phyloP scores from a whole-genome alignment of 768 basidiomycete species.

The Nidularia pulvinata region DNA sequence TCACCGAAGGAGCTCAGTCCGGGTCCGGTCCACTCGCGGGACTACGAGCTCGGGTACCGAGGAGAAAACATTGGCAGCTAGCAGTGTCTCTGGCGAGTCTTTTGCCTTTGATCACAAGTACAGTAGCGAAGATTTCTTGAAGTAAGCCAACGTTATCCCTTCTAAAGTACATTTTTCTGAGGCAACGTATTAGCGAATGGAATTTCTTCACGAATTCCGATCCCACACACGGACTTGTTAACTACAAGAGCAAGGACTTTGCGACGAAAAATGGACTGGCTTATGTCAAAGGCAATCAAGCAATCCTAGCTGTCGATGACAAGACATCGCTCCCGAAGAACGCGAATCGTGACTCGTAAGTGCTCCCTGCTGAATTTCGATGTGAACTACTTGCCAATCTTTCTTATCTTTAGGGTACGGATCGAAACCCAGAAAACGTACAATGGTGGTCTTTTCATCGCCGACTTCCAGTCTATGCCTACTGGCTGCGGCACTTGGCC shows the following conservation, averaged over 20 bases:
- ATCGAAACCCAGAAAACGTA: slow-evolving; percentile 65
- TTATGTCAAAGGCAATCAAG: slow-evolving; percentile 57
- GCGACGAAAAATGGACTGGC: slow-evolving; percentile 57
- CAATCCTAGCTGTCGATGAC: slow-evolving; percentile 65
- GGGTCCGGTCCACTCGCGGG: not conserved
- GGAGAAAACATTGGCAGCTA: slow-evolving; percentile 3
- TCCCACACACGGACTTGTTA: slow-evolving; percentile 72
- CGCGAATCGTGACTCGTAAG: slow-evolving; percentile 55
- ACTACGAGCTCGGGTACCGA: not conserved
- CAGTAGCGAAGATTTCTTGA: slow-evolving; percentile 56
- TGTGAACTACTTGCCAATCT: not conserved
- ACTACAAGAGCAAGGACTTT: slow-evolving; percentile 46
- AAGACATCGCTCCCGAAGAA: slow-evolving; percentile 44
- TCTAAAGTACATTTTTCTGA: no score
- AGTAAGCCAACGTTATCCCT: slow-evolving; percentile 27
- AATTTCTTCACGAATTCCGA: slow-evolving; percentile 63
- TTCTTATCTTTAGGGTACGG: slow-evolving; percentile 49
- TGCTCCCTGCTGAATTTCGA: slow-evolving; percentile 5
- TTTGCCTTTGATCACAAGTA: slow-evolving; percentile 32
- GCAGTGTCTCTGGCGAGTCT: slow-evolving; percentile 14
- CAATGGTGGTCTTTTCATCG: slow-evolving; percentile 70
- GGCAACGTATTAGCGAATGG: slow-evolving; percentile 46
- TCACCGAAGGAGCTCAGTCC: not conserved
- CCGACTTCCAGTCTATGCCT: slow-evolving; percentile 73
- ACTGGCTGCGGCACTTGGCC: slow-evolving; percentile 71